A percentile compares a stretch with the other conserved stretches of the same genome.
These are phyloP conservation scores for Cryptosporidium andersoni DNA, from an alignment of 169 alveolate genomes.

Conservation along the genomic window DNA sequence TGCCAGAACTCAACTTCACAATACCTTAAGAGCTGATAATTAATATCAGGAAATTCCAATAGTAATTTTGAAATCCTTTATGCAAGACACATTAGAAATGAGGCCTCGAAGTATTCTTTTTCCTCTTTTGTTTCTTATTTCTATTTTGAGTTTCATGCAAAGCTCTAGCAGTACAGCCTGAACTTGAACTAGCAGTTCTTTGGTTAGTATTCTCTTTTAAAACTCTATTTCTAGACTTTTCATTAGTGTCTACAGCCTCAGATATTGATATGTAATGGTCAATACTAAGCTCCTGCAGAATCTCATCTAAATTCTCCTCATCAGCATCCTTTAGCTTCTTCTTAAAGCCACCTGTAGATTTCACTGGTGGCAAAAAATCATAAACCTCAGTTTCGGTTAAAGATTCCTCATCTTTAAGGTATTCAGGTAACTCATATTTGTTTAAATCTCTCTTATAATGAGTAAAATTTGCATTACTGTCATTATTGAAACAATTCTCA, in stretches of 20 bases:
- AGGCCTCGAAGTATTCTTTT: not conserved
- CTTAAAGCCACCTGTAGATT: not conserved
- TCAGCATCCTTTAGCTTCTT: not conserved
- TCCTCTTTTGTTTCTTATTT: conserved; percentile 15
- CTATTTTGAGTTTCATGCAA: conserved; percentile 3
- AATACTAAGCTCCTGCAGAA: conserved; percentile 1
- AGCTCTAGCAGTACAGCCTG: not conserved
- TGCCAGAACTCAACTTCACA: too few species aligned
- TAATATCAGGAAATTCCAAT: too few species aligned
- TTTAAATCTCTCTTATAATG: not conserved
- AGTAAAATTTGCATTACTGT: not conserved
- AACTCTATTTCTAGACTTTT: not conserved
- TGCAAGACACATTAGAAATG: too few species aligned
- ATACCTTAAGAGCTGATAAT: too few species aligned
- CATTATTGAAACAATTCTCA: not conserved
- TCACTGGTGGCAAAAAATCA: conserved; percentile 1
- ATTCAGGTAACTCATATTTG: not conserved
- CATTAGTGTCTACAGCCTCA: not conserved
- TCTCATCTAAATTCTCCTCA: conserved; percentile 7
- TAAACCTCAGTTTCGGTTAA: not conserved
- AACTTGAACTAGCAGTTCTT: not conserved
- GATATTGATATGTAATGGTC: not conserved
- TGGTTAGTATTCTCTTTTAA: not conserved
- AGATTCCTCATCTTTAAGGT: not conserved
- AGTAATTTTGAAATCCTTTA: too few species aligned